These are phyloP conservation scores for Aspergillus amoenus DNA, from an alignment of 2,329 filamentous ascomycete genomes.

Conservation along the genomic window DNA sequence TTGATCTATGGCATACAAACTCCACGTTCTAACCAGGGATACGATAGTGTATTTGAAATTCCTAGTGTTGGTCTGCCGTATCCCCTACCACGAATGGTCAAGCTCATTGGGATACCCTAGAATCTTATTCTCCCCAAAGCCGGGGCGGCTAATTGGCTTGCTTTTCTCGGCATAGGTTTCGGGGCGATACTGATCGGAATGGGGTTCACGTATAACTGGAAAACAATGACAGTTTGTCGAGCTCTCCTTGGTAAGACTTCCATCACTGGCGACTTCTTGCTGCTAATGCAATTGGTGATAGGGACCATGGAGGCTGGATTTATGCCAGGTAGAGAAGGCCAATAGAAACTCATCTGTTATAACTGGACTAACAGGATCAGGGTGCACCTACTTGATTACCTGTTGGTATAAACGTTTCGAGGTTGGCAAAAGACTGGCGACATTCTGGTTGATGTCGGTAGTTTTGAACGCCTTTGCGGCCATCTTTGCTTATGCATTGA, in stretches of 20 bases:
- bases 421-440: conserved; percentile 29
- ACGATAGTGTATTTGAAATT: conserved; percentile 12
- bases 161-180: conserved; percentile 26
- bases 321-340: conserved; percentile 22
- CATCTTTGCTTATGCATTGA: conserved; percentile 41
- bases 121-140: conserved; percentile 28
- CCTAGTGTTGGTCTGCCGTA: conserved; percentile 10
- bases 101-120: conserved; percentile 10
- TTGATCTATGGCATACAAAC: background rate
- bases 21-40: background rate
- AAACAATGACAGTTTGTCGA: conserved; percentile 31
- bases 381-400: conserved; percentile 36
- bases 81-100: background rate
- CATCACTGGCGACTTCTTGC: too few relatives aligned
- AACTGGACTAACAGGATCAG: conserved; percentile 9
- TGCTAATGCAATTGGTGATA: conserved; percentile 13
- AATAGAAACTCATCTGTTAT: background rate
- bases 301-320: conserved; percentile 31
- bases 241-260: conserved; percentile 11
- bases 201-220: conserved; percentile 33
- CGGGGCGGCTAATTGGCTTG: conserved; percentile 27
- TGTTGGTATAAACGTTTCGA: conserved; percentile 41
- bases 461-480: conserved; percentile 28
- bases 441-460: conserved; percentile 24
- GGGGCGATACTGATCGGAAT: conserved; percentile 28